Percentiles rank a stretch among this genome's conserved stretches.
Evolutionary conservation across 768 basidiomycete genomes (phyloP).

Genomic region (Lentinula detonsa): DNA sequence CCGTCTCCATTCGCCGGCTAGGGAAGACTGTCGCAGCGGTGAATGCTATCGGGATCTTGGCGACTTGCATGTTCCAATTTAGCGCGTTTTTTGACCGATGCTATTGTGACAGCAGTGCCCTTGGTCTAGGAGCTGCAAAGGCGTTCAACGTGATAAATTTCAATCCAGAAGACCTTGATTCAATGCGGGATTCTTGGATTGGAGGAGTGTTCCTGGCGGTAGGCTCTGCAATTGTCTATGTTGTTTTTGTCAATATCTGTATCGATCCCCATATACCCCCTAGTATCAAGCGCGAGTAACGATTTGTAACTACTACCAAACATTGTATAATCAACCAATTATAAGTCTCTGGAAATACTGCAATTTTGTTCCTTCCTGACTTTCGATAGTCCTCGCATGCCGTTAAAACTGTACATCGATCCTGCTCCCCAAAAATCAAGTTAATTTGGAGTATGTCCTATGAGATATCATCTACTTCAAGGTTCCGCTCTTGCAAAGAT

Average conservation of each 20-base stretch:
- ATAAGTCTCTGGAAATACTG: too few species aligned
- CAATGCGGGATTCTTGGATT: slow-evolving; percentile 27
- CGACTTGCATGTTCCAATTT: slow-evolving; percentile 25
- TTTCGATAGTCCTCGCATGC: too few species aligned
- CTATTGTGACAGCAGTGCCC: slow-evolving; percentile 29
- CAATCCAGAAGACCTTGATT: slow-evolving; percentile 13
- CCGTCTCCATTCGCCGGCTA: slow-evolving; percentile 21
- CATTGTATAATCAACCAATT: too few species aligned
- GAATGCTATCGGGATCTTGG: slow-evolving; percentile 26
- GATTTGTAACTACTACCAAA: too few species aligned
- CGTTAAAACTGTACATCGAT: too few species aligned
- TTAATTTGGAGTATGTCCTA: too few species aligned
- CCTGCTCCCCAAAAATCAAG: too few species aligned
- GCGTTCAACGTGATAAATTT: slow-evolving; percentile 26
- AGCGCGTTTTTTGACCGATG: slow-evolving; percentile 26
- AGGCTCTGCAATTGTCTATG: slow-evolving; percentile 16
- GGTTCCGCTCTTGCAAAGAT: too few species aligned
- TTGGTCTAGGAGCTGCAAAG: slow-evolving; percentile 14
- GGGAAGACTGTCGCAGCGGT: slow-evolving; percentile 22
- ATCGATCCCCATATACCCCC: slow-evolving; percentile 14
- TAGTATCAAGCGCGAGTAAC: not conserved
- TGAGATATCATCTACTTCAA: too few species aligned
- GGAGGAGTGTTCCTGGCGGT: slow-evolving; percentile 26
- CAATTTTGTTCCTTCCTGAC: too few species aligned
- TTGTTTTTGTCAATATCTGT: slow-evolving; percentile 21